Base-by-base conservation (phyloP, 352 stramenopile genomes). In the Phytophthora tubulina region DNA sequence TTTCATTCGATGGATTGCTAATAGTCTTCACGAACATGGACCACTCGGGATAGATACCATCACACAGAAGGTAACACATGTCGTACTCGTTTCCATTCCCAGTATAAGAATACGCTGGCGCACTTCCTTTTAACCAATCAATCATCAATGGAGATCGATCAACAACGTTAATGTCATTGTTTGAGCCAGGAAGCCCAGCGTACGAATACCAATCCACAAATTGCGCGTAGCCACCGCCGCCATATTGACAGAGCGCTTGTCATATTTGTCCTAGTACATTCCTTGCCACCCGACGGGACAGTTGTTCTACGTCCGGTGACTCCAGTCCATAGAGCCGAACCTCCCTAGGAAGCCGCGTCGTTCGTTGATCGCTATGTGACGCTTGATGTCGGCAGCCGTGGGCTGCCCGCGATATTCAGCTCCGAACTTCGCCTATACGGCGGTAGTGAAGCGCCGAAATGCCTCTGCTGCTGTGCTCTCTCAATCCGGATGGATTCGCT, bases 151-250 rank as follows among this genome's bases (percentile, higher is more conserved):
- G 62, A 2, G 67, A 83, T 21, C 72, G 67, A 32, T 76, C 61
- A 3, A 80, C 13, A 9, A 80, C 49, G 33, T 76, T 80, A 6
- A 79, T 67, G 31, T 78, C 76, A 21, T 83, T 83, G 53, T 80
- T 80, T 0, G 45, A 80, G 2, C 69, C 69, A 17, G 68, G 14
- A 3, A 69, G 27, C 0, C 62, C 73, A 8, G 72, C 41, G 15
- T 58, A 78, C 5, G 30, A n/a, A 21, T 77, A 62, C 76, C 70
- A 79, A 83, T 77, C 60, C 61, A 76, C 3, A 68, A 30, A 14
- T 79, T 46, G 0, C 44, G 4, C 0, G 69, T 79, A 3, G 66
- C 76, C 4, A 78, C 60, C 10, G 62, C 76, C 36, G 65, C 65
- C 55, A 73, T 64, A 14, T 67, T 32, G 2, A 67, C 15, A 3